Evolutionary conservation across 257 asterid genomes (phyloP), one percentile per base, ranked within the genome.

Genomic region (Solanum medicagineum): DNA sequence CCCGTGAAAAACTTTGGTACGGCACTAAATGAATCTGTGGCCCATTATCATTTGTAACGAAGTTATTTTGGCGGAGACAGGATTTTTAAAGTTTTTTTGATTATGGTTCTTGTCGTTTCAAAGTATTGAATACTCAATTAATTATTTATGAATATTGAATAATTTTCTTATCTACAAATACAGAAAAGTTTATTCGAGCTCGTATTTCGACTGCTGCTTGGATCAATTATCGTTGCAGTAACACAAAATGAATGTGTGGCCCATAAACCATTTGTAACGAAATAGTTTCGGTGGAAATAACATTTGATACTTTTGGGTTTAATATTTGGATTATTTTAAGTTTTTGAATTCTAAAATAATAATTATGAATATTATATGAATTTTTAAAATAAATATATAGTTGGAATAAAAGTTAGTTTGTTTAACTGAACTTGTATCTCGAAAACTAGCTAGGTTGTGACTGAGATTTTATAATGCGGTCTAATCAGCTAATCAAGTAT

Each of bases 211-310:
- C 40, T 36, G 40, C 6, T 36, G 40, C 40, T 36, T 36, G 6
- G 40, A 36, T 36, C 40, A 36, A 36, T 4, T 36, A 36, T 36
- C 40, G 40, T 36, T 36, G 40, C 40, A 4, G 40, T 36, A 36
- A 36, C 24, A 5, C 40, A 36, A 36, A 49, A 3, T 42, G 19
- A 73, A 73, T 73, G 9, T 44, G 56, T 73, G 19, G 56, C 36
- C 81, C 56, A 44, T 73, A 4, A 40, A 36, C 42, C 29, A 70
- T 40, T 70, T 32, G 75, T 15, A 29, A 15, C 1, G 11, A 16
- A 36, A 17, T 69, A 4, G 1, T 26, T 7, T 0, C 0, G 1
- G 12, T 2, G 20, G 7, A 59, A 6, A 57, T 0, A 9, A 0
- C 2, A 22, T 62, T 62, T 62, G 2, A 24, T 5, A 4, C 6